These are phyloP conservation scores for Blastocystis sp. DNA, from an alignment of 352 stramenopile species.

Conservation along the genomic window DNA sequence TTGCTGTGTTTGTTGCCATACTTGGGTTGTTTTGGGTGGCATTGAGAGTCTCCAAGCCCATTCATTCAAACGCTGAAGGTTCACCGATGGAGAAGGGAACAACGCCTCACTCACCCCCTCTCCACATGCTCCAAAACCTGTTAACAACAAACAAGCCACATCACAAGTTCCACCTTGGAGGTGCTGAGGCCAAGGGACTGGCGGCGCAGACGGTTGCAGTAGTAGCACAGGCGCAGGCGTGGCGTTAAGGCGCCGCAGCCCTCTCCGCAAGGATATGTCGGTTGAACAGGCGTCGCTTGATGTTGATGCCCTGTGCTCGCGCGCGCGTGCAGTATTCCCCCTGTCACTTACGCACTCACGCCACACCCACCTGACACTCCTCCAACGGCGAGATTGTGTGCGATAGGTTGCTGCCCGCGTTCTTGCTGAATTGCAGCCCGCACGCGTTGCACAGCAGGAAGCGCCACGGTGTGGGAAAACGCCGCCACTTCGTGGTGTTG, in stretches of 20 bases:
- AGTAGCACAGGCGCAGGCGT: constrained; percentile 57
- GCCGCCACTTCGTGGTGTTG: constrained; percentile 53
- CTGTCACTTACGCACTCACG: not conserved
- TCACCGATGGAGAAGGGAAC: constrained; percentile 39
- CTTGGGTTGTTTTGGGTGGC: not conserved
- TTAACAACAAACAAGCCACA: not conserved
- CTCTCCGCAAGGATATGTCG: constrained; percentile 45
- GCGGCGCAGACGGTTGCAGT: constrained; percentile 45
- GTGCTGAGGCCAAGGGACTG: constrained; percentile 6
- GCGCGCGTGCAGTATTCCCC: constrained; percentile 51
- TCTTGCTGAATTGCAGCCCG: constrained; percentile 53
- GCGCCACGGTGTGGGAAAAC: constrained; percentile 40
- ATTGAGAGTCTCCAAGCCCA: no score
- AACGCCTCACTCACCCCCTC: no score
- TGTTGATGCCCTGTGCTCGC: constrained; percentile 22
- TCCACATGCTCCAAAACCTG: not conserved
- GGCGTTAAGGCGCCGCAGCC: not conserved
- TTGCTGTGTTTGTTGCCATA: not conserved
- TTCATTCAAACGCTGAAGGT: not conserved
- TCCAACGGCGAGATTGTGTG: constrained; percentile 55
- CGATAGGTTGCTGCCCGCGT: not conserved
- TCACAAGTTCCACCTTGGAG: not conserved
- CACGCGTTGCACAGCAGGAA: constrained; percentile 61
- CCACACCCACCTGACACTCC: constrained; percentile 45
- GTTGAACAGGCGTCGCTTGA: constrained; percentile 48